Evolutionary conservation across 1,139 yeast species (phyloP).

Genomic region (Casaregolazyma lundiana): DNA sequence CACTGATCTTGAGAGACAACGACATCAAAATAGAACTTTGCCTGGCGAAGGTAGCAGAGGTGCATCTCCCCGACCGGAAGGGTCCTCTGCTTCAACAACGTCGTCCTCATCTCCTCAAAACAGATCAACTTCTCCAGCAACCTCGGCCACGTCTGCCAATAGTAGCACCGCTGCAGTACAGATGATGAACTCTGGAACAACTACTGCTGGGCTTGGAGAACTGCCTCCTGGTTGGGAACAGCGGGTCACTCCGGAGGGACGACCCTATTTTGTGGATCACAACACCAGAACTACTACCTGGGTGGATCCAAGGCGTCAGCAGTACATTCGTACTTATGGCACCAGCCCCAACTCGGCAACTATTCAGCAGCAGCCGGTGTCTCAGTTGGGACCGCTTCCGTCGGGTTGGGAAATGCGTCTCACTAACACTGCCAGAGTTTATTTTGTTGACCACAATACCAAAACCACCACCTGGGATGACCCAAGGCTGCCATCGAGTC

Average conservation of each 20-base stretch:
- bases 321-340: constrained; percentile 87
- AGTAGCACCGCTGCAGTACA: constrained; percentile 60
- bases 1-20: constrained; percentile 84
- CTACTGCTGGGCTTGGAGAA: constrained; percentile 95
- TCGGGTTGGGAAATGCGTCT: constrained; percentile 99
- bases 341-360: constrained; percentile 62
- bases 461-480: constrained; percentile 99
- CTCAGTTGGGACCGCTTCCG: constrained; percentile 96
- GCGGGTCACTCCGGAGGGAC: constrained; percentile 94
- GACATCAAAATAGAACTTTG: constrained; percentile 83
- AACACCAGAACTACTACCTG: constrained; percentile 98
- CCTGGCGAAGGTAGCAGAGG: constrained; percentile 55
- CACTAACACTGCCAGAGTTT: constrained; percentile 96
- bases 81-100: constrained; percentile 32
- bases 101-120: constrained; percentile 33
- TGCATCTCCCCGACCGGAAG: constrained; percentile 28
- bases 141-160: constrained; percentile 42
- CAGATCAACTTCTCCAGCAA: constrained; percentile 25
- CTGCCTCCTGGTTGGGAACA: constrained; percentile 99
- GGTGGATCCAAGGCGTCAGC: constrained; percentile 99
- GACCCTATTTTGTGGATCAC: constrained; percentile 97
- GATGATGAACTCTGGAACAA: constrained; percentile 66
- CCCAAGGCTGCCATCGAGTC: constrained; percentile 93
- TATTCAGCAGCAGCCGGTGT: constrained; percentile 97
- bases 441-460: constrained; percentile 97